phyloP scores from a whole-genome alignment of 2,329 filamentous ascomycete species.

The Diaporthe capsici region DNA sequence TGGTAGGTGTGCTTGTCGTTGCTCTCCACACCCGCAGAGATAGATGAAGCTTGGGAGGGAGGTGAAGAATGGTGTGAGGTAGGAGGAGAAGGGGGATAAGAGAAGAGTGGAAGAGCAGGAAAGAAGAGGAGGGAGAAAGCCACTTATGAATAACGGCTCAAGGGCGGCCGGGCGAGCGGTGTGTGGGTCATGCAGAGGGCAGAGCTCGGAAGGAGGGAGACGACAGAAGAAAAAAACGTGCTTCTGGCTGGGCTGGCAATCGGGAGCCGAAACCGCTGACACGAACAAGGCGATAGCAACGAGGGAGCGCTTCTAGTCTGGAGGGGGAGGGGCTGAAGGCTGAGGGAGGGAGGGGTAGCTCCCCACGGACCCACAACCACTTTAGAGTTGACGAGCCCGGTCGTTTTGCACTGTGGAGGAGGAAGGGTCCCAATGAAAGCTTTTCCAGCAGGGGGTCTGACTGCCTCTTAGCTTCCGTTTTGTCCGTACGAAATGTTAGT shows the following conservation, averaged over 20 bases:
- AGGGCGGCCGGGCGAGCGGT: constrained; percentile 34
- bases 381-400: constrained; percentile 20
- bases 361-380: constrained; percentile 30
- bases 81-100: constrained; percentile 32
- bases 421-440: constrained; percentile 6
- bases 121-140: constrained; percentile 31
- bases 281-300: constrained; percentile 14
- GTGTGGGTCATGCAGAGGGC: constrained; percentile 31
- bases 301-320: constrained; percentile 11
- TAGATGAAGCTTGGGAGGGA: constrained; percentile 37
- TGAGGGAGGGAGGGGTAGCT: constrained; percentile 31
- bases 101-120: constrained; percentile 13
- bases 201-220: constrained; percentile 20
- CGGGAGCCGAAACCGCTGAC: constrained; percentile 37
- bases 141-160: constrained; percentile 36
- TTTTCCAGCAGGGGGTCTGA: constrained; percentile 29
- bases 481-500: background rate
- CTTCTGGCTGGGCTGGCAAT: constrained; percentile 17
- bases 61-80: constrained; percentile 35
- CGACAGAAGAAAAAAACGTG: constrained; percentile 9
- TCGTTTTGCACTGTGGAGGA: constrained; percentile 13
- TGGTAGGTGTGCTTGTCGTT: constrained; percentile 6
- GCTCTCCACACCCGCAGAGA: constrained; percentile 41
- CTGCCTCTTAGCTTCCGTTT: background rate
- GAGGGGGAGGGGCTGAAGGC: constrained; percentile 29